Evolutionary conservation across 2,329 filamentous ascomycete species (phyloP).

Genomic region (Penicillium sp.): DNA sequence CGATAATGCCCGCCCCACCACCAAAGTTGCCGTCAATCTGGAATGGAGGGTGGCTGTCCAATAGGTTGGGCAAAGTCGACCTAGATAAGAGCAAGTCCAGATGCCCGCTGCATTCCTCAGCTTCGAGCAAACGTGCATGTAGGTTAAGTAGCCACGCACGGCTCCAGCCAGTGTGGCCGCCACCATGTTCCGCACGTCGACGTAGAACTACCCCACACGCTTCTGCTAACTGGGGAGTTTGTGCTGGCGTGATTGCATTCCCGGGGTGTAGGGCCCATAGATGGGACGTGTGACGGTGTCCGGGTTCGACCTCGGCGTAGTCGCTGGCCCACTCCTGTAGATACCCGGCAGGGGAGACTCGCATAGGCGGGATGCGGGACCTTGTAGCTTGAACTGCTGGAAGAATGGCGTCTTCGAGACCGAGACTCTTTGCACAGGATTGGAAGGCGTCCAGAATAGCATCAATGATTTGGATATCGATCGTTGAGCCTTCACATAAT

Average conservation of each 20-base stretch:
- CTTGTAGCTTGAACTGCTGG: conserved; percentile 8
- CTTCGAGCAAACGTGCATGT: conserved; percentile 46
- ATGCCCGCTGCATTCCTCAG: conserved; percentile 37
- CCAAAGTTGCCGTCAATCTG: conserved; percentile 54
- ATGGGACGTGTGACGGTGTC: conserved; percentile 52
- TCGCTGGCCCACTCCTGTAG: conserved; percentile 35
- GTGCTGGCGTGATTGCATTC: conserved; percentile 34
- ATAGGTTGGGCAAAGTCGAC: conserved; percentile 45
- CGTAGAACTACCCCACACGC: conserved; percentile 26
- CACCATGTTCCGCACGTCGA: conserved; percentile 37
- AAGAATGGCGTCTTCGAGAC: conserved; percentile 15
- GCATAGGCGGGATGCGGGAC: conserved; percentile 20
- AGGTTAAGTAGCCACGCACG: conserved; percentile 51
- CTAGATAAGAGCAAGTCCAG: conserved; percentile 39
- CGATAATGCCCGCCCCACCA: conserved; percentile 46
- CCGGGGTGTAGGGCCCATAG: conserved; percentile 51
- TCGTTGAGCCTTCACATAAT: conserved; percentile 43
- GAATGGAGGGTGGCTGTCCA: conserved; percentile 48
- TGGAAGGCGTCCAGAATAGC: conserved; percentile 38
- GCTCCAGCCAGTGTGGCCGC: conserved; percentile 53
- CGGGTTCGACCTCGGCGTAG: conserved; percentile 43
- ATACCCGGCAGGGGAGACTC: conserved; percentile 21
- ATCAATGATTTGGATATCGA: conserved; percentile 47
- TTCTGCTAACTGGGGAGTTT: conserved; percentile 30
- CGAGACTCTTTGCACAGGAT: conserved; percentile 8